These are phyloP conservation scores for Tylopilus orsonianus DNA, from an alignment of 1,284 basidiomycete genomes.

Conservation along the genomic window DNA sequence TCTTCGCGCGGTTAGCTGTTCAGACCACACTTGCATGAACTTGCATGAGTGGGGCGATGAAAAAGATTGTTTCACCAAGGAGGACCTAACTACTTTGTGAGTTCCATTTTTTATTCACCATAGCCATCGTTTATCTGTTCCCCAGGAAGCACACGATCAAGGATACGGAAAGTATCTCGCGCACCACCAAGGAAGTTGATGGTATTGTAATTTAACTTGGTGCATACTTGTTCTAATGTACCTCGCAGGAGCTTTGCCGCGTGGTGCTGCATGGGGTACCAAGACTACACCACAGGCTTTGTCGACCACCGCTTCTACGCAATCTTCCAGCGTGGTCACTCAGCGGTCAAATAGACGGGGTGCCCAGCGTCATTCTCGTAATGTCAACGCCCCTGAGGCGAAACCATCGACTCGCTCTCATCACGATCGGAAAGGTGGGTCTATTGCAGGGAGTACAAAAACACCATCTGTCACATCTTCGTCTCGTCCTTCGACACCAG, in stretches of 20 bases:
- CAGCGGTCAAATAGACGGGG: constrained; percentile 44
- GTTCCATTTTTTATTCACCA: constrained; percentile 34
- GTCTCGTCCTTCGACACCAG: constrained; percentile 65
- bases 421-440: constrained; percentile 40
- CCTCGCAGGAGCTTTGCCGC: constrained; percentile 57
- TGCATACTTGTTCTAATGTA: constrained; percentile 9
- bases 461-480: constrained; percentile 53
- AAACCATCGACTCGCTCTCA: constrained; percentile 36
- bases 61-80: constrained; percentile 94
- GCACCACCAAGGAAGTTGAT: constrained; percentile 58
- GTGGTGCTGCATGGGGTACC: constrained; percentile 82
- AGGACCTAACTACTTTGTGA: constrained; percentile 86
- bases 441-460: constrained; percentile 37
- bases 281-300: constrained; percentile 39
- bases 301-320: constrained; percentile 17
- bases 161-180: constrained; percentile 69
- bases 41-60: constrained; percentile 99
- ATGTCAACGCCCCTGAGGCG: constrained; percentile 35
- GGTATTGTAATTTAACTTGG: constrained; percentile 41
- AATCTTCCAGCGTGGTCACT: constrained; percentile 26
- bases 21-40: constrained; percentile 89
- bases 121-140: constrained; percentile 18
- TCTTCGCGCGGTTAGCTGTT: constrained; percentile 84
- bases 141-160: constrained; percentile 84
- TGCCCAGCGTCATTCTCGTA: constrained; percentile 42